These are phyloP conservation scores for Sanguinoderma infundibulare DNA, from an alignment of 1,284 basidiomycete genomes.

Conservation along the genomic window DNA sequence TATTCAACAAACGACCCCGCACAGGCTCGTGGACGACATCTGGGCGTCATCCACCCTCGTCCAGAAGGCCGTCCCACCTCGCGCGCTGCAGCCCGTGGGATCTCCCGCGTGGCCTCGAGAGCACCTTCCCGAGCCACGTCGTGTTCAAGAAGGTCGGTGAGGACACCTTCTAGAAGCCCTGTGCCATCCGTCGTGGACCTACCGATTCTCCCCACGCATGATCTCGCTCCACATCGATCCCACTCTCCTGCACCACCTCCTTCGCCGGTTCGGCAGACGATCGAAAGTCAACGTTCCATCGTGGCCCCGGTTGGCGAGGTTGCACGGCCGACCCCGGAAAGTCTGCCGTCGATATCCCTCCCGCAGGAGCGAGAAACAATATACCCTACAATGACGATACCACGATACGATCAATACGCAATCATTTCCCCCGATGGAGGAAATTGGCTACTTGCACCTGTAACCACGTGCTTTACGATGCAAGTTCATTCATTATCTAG, in stretches of 20 bases:
- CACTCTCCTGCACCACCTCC: not conserved
- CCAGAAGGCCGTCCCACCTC: conserved; percentile 20
- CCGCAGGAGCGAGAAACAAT: conserved; percentile 8
- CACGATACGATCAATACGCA: conserved; percentile 25
- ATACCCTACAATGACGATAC: conserved; percentile 20
- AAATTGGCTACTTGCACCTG: conserved; percentile 16
- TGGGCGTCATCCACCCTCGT: conserved; percentile 7
- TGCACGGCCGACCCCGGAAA: not conserved
- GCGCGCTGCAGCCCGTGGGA: conserved; percentile 23
- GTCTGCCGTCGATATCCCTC: not conserved
- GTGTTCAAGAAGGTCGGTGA: conserved; percentile 18
- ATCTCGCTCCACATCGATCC: not conserved
- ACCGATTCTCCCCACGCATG: not conserved
- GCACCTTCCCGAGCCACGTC: conserved; percentile 18
- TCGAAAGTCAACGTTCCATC: conserved; percentile 3
- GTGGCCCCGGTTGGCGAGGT: conserved; percentile 14
- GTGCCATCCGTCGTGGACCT: conserved; percentile 1
- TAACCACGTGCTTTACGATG: conserved; percentile 20
- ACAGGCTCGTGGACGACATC: conserved; percentile 8
- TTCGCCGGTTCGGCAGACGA: not conserved
- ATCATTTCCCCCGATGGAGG: conserved; percentile 13
- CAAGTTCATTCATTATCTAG: conserved; percentile 4
- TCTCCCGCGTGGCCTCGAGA: conserved; percentile 15
- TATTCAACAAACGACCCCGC: conserved; percentile 13
- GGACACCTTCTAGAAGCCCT: conserved; percentile 14